Conservation (phyloP, 2,329 filamentous ascomycete genomes). For the Phyllosticta citribraziliensis region DNA sequence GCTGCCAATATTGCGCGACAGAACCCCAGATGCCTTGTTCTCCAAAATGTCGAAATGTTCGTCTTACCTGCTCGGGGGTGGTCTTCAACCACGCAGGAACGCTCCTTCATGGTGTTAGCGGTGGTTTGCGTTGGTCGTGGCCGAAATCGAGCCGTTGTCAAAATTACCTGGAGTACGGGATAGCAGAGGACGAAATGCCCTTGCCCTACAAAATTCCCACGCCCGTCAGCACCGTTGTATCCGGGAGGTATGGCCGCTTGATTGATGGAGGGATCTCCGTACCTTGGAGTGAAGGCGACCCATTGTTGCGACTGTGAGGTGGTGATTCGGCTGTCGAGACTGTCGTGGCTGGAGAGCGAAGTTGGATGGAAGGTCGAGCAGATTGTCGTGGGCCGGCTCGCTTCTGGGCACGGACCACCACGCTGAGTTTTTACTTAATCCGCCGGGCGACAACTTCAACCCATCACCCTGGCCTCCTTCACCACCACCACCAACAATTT, state of each 20-base stretch:
- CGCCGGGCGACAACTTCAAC: background rate
- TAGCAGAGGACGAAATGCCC: conserved; percentile 91
- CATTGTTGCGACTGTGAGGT: conserved; percentile 50
- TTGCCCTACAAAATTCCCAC: conserved; percentile 46
- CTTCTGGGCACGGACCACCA: conserved; percentile 12
- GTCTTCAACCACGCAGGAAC: conserved; percentile 96
- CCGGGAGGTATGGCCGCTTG: background rate
- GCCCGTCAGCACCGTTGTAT: background rate
- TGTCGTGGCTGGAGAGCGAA: conserved; percentile 7
- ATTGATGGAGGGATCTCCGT: background rate
- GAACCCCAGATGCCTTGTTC: background rate
- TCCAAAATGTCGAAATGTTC: background rate
- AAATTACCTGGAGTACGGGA: conserved; percentile 71
- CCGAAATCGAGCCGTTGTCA: background rate
- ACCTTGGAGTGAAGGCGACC: conserved; percentile 87
- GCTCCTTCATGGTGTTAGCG: conserved; percentile 40
- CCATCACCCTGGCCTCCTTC: background rate
- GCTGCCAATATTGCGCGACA: background rate
- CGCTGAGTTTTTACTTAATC: background rate
- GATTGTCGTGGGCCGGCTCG: conserved; percentile 13
- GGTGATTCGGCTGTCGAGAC: conserved; percentile 17
- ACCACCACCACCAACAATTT: background rate
- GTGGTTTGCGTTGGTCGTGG: background rate
- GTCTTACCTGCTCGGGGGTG: conserved; percentile 65
- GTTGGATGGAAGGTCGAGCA: conserved; percentile 7